A percentile compares a stretch with the other conserved stretches of the same genome.
Evolutionary conservation across 1,284 basidiomycete genomes (phyloP).

Genomic region (Porogramme epimiltina): DNA sequence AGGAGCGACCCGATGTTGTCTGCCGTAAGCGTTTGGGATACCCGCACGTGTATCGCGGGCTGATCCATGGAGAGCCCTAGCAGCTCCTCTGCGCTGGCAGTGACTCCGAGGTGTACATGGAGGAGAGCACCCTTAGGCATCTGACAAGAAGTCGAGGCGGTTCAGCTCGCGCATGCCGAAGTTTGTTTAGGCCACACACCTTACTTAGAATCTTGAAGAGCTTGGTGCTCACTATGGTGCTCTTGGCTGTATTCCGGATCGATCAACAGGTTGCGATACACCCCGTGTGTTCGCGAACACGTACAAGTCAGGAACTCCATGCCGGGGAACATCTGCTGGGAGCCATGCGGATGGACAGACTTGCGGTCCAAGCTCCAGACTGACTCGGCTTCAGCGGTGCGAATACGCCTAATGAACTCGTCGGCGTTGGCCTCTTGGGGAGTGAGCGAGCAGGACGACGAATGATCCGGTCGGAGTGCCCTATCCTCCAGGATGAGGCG

Average conservation of each 20-base stretch:
- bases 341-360: constrained; percentile 13
- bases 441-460: constrained; percentile 30
- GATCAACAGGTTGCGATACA: background rate
- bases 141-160: too few relatives aligned
- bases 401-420: constrained; percentile 52
- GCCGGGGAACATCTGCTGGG: constrained; percentile 62
- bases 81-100: constrained; percentile 55
- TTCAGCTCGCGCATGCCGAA: background rate
- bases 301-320: constrained; percentile 75
- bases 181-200: constrained; percentile 33
- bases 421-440: constrained; percentile 54
- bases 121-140: constrained; percentile 79
- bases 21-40: constrained; percentile 38
- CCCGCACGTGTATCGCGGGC: constrained; percentile 58
- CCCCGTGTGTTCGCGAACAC: background rate
- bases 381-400: constrained; percentile 51
- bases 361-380: constrained; percentile 55
- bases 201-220: constrained; percentile 63
- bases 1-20: constrained; percentile 41
- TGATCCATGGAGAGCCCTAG: constrained; percentile 56
- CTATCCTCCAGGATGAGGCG: constrained; percentile 55
- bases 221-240: constrained; percentile 57
- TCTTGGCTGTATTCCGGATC: constrained; percentile 43
- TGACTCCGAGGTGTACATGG: constrained; percentile 72
- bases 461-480: constrained; percentile 43